Percentiles rank a stretch among this genome's conserved stretches.
phyloP scores from a whole-genome alignment of 2,329 filamentous ascomycete genomes.

The Xylariaceae sp. region DNA sequence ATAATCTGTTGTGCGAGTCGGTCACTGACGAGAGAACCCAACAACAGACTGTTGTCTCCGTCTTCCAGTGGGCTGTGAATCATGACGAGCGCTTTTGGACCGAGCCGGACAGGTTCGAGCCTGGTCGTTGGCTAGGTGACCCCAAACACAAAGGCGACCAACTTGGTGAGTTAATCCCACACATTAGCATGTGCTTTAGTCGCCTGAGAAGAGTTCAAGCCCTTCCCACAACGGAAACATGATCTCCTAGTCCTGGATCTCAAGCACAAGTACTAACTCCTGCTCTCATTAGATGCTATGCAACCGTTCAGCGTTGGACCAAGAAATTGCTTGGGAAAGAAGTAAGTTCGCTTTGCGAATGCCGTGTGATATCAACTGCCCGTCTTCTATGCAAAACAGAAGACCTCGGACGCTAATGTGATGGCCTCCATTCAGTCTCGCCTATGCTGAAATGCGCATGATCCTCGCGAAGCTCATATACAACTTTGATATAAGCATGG shows the following conservation, averaged over 20 bases:
- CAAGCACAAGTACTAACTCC: neutral
- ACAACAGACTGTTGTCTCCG: conserved; percentile 31
- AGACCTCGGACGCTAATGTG: neutral
- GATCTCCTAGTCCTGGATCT: neutral
- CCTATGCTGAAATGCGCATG: conserved; percentile 39
- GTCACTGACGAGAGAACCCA: neutral
- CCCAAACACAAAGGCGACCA: conserved; percentile 31
- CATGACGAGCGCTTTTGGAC: conserved; percentile 33
- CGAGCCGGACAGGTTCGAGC: conserved; percentile 34
- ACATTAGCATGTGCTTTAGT: neutral
- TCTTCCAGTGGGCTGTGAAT: conserved; percentile 36
- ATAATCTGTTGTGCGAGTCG: neutral
- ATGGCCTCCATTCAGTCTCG: conserved; percentile 26
- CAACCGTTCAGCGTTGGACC: conserved; percentile 37
- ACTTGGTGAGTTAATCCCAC: conserved; percentile 18
- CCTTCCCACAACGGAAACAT: too few species aligned
- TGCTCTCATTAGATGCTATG: conserved; percentile 23
- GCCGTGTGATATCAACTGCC: neutral
- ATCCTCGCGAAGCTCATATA: conserved; percentile 35
- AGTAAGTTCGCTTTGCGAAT: conserved; percentile 28
- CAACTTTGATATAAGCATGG: conserved; percentile 35
- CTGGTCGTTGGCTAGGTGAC: conserved; percentile 36
- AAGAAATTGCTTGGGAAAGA: conserved; percentile 37
- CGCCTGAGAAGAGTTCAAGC: too few species aligned
- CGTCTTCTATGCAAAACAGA: too few species aligned